These are phyloP conservation scores for Acer campestre DNA, from an alignment of 345 rosid genomes.

Conservation along the genomic window DNA sequence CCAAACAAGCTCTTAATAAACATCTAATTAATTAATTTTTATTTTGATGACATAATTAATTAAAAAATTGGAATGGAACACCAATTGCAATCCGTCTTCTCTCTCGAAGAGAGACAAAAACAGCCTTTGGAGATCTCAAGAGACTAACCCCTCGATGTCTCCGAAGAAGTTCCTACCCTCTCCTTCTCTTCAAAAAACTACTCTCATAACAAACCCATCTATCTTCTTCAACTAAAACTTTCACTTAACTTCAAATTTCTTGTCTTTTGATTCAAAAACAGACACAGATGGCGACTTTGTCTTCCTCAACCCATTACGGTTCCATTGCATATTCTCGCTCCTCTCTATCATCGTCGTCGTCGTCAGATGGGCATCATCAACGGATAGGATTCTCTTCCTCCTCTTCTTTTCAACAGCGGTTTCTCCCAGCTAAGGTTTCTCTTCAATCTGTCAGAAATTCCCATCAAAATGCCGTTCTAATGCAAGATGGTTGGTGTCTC, in stretches of 20 bases:
- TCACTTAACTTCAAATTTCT: background rate
- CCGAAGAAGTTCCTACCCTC: slow-evolving; percentile 40
- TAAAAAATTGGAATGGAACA: background rate
- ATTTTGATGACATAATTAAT: no score
- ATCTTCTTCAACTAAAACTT: background rate
- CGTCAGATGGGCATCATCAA: slow-evolving; percentile 29
- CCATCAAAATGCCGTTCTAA: slow-evolving; percentile 37
- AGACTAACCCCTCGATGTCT: slow-evolving; percentile 58
- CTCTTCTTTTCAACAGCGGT: slow-evolving; percentile 29
- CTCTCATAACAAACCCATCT: background rate
- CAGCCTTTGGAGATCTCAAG: slow-evolving; percentile 89
- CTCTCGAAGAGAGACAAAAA: slow-evolving; percentile 10
- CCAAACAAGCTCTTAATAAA: no score
- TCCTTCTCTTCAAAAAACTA: slow-evolving; percentile 11
- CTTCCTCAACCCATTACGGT: slow-evolving; percentile 51
- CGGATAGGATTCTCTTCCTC: slow-evolving; percentile 41
- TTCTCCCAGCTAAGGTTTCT: slow-evolving; percentile 45
- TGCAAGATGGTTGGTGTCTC: slow-evolving; percentile 54
- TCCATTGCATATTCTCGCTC: slow-evolving; percentile 25
- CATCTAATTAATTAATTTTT: no score
- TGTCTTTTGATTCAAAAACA: background rate
- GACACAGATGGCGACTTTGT: slow-evolving; percentile 57
- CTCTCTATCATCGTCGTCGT: slow-evolving; percentile 35
- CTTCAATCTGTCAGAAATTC: slow-evolving; percentile 39
- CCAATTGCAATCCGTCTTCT: background rate